Conservation (phyloP, 1,139 yeast genomes). For the Hanseniaspora gamundiae region DNA sequence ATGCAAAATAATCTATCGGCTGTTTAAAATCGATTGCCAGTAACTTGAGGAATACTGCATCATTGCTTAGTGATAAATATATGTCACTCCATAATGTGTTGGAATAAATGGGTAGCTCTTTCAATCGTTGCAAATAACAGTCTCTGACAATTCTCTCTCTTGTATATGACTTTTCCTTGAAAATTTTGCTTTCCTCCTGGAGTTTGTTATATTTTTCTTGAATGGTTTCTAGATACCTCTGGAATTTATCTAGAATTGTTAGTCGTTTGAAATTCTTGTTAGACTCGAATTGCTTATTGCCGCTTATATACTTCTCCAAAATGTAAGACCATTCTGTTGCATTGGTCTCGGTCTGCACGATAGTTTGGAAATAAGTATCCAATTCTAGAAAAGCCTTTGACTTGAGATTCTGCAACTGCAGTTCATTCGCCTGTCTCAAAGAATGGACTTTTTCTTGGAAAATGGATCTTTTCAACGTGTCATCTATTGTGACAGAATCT, state of each 20-base stretch:
- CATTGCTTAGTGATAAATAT: slow-evolving; percentile 39
- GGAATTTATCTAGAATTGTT: slow-evolving; percentile 47
- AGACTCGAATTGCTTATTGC: slow-evolving; percentile 34
- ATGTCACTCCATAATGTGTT: slow-evolving; percentile 51
- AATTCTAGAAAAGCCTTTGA: slow-evolving; percentile 42
- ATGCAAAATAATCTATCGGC: not conserved
- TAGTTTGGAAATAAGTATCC: slow-evolving; percentile 32
- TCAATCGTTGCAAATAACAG: slow-evolving; percentile 38
- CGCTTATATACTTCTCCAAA: not conserved
- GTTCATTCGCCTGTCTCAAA: slow-evolving; percentile 32
- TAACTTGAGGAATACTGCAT: slow-evolving; percentile 45
- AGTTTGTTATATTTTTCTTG: slow-evolving; percentile 27
- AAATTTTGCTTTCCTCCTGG: slow-evolving; percentile 24
- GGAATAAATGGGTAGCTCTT: slow-evolving; percentile 34
- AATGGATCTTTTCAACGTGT: slow-evolving; percentile 35
- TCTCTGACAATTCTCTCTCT: slow-evolving; percentile 57
- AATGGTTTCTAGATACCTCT: slow-evolving; percentile 33
- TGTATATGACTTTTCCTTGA: slow-evolving; percentile 34
- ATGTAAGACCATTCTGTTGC: not conserved
- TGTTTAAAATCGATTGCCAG: slow-evolving; percentile 34
- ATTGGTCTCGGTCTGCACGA: slow-evolving; percentile 18
- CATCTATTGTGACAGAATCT: slow-evolving; percentile 49
- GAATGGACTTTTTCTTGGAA: slow-evolving; percentile 38
- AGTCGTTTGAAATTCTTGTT: slow-evolving; percentile 45
- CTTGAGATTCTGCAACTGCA: slow-evolving; percentile 25